These are phyloP conservation scores for Aspergillus brunneoviolaceus DNA, from an alignment of 2,329 filamentous ascomycete genomes.

Conservation along the genomic window DNA sequence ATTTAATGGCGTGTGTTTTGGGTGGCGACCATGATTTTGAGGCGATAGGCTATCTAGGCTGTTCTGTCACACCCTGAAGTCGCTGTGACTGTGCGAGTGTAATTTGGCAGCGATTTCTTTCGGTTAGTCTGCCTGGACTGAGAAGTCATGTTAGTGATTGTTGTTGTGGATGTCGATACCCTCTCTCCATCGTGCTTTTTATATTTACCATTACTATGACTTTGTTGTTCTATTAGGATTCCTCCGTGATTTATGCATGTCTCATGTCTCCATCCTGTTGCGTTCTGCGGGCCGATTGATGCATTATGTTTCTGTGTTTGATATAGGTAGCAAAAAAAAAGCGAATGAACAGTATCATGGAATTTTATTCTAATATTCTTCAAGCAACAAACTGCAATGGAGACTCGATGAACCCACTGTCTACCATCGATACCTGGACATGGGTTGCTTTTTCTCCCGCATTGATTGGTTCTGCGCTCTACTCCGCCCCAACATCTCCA, in stretches of 20 bases:
- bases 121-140: too few relatives aligned
- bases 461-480: too few relatives aligned
- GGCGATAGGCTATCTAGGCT: background rate
- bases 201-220: background rate
- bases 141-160: background rate
- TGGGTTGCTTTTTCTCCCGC: too few relatives aligned
- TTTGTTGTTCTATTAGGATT: background rate
- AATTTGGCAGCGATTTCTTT: too few relatives aligned
- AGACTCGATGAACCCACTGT: too few relatives aligned
- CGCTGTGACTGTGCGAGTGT: too few relatives aligned
- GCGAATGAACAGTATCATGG: background rate
- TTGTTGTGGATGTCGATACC: background rate
- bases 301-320: background rate
- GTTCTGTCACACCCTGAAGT: too few relatives aligned
- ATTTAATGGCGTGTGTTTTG: background rate
- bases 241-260: background rate
- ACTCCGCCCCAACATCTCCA: too few relatives aligned
- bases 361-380: too few relatives aligned
- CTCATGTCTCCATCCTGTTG: background rate
- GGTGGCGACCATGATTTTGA: background rate
- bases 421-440: too few relatives aligned
- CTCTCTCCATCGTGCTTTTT: background rate
- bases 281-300: background rate
- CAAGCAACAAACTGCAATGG: too few relatives aligned
- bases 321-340: background rate